Evolutionary conservation across 768 basidiomycete species (phyloP), one percentile per base, ranked within the genome.

Genomic region (Lactarius hengduanensis): DNA sequence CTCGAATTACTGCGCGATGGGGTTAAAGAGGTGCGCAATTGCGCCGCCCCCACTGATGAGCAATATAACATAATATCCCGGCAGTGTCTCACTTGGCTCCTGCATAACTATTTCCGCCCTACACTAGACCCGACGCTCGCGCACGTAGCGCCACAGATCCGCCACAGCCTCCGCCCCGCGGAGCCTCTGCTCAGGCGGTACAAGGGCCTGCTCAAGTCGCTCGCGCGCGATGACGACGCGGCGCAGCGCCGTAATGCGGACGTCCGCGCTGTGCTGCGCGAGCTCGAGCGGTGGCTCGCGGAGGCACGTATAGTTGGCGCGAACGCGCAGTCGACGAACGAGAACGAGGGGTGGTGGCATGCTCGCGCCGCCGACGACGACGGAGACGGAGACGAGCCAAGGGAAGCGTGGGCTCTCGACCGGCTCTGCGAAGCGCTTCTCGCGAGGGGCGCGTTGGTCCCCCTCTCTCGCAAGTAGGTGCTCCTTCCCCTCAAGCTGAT

Each of bases 21-120:
- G 0, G 85, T 88, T 38, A 80, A 82, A 63, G 89, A 96, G 83
- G 94, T 84, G 68, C 59, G 61, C 32, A 5, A 22, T 10, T 3
- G 41, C 56, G 66, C 66, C 20, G 1, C 40, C 26, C 10, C 40
- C 22, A 61, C 34, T 56, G 1, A 60, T 5, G 4, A 15, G 11
- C 26, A 26, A 32, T 6, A 3, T 7, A 18, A 4, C 26, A 40
- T 36, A 30, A 36, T 40, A 15, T 40, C 38, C 43, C n/a, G 3
- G 10, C 69, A 96, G 93, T 88, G 90, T 4, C 83, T 96, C 80
- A 73, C 78, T 53, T 97, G 94, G 93, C 83, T 97, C 28, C 79
- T 93, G 43, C 81, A 86, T 66, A 88, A 93, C 71, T 97, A 94
- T 75, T 96, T 92, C 74, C 79, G 90, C 13, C 92, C 93, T 0